Evolutionary conservation across 164 flowering plant genomes (phyloP), one percentile per base, ranked within the genome.

Genomic region (Aristolochia contorta): DNA sequence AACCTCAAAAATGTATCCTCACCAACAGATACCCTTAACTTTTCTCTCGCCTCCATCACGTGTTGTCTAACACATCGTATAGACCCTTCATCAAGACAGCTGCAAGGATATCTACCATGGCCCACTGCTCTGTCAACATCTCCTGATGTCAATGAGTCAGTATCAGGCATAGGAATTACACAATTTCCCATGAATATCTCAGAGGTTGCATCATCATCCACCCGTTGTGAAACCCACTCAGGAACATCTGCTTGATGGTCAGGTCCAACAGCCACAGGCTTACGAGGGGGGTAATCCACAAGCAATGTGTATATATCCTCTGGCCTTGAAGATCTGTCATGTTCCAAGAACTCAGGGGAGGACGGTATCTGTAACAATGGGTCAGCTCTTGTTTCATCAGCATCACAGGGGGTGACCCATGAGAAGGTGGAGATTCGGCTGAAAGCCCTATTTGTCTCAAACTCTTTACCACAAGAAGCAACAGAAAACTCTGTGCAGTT

Each of bases 31-130:
- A 54, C 65, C 43, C 32, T 68, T 12, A 89, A 69, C 27, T 79
- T 71, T 19, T 78, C 80, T 57, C 87, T 73, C 9, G 79, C 81
- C 77, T 84, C 90, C 62, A 55, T 49, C 5, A 85, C 69, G 60
- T 89, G 91, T 37, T 78, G 85, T 56, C 78, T 69, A 47, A 81
- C 85, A 72, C 94, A 89, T 67, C 82, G 67, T 27, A 81, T 19
- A n/a, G 89, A 80, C 23, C 83, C 88, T 55, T 20, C 43, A 66
- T 87, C 88, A 1, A 21, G 59, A 64, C 97, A 89, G 50, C 61
- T 47, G 67, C 96, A 89, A 49, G 79, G 76, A 8, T 33, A 60
- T 65, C 73, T 75, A 33, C 73, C 73, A 16, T 30, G 32, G 24
- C 82, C 87, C 69, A 61, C 61, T 14, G 60, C 56, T 4, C 23